A percentile compares a stretch with the other conserved stretches of the same genome.
Conservation (phyloP, 2,329 filamentous ascomycete genomes). For the Fusarium longipes region DNA sequence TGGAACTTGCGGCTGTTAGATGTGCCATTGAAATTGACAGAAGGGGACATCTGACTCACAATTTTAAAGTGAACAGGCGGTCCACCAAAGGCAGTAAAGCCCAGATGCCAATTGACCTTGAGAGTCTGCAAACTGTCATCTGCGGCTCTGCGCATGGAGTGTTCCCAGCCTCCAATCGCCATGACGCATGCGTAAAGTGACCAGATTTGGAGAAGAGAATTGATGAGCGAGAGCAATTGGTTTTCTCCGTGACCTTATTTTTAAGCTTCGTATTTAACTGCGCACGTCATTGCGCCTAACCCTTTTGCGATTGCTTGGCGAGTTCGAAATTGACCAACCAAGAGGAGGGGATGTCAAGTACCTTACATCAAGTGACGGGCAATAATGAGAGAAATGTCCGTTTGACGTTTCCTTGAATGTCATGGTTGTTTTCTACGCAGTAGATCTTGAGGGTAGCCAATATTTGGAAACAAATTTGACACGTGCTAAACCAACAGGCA, state of each 20-base stretch:
- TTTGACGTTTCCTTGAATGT: too few relatives aligned
- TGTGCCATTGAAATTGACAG: rapidly evolving
- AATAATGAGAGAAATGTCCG: neutral
- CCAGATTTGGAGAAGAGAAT: rapidly evolving
- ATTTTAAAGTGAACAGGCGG: constrained; percentile 38
- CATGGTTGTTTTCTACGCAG: too few relatives aligned
- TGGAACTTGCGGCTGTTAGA: constrained; percentile 8
- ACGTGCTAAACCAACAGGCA: neutral
- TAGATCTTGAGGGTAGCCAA: too few relatives aligned
- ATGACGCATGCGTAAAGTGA: rapidly evolving
- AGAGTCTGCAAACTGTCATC: constrained; percentile 15
- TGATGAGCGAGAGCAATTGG: rapidly evolving
- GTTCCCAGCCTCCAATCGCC: constrained; percentile 10
- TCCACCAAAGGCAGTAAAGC: constrained; percentile 26
- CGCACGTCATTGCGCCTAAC: constrained; percentile 13
- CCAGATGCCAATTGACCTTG: constrained; percentile 27
- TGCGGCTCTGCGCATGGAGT: neutral
- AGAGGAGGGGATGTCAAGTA: neutral
- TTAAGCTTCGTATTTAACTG: neutral
- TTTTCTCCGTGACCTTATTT: neutral
- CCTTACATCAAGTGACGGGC: neutral
- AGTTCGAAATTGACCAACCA: neutral
- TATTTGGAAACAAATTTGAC: neutral
- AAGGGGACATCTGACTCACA: rapidly evolving
- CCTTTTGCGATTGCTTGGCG: neutral